Evolutionary conservation across 202 grass and related monocot genomes (phyloP), one percentile per base, ranked within the genome.

Genomic region (Sporobolus alterniflorus): DNA sequence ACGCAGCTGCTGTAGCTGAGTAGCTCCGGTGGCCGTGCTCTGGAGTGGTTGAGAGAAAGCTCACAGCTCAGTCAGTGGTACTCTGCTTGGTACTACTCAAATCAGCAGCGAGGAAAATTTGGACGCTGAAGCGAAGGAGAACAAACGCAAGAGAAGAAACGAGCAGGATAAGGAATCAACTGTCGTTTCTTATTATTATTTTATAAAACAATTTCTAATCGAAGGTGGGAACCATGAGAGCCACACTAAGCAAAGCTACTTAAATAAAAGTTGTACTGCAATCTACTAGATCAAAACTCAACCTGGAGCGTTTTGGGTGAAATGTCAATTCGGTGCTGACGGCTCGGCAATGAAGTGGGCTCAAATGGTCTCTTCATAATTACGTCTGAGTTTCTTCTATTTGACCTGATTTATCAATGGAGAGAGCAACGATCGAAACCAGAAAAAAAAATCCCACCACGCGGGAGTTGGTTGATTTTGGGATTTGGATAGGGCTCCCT

Each of bases 141-240:
- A 52, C 29, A 71, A 77, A 11, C 42, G 32, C n/a, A 77, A 71
- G 74, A 70, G 50, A 84, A 3, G 25, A n/a, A 7, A 85, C 82
- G 64, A 85, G 29, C 73, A 60, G 3, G 86, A 66, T 40, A 21
- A 75, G 28, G 20, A 70, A 41, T 83, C 66, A 82, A 54, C 77
- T 67, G 22, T 52, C 42, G 34, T 54, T 57, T 61, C 16, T 22
- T 54, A 49, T 67, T 79, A 2, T 40, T 55, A 24, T 55, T 24
- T 24, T 24, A 2, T 55, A 7, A 69, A 18, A 11, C 26, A 44
- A 21, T 66, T 67, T 72, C 56, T 25, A 43, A 31, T 6, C n/a
- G 18, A 2, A 66, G 60, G 73, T 78, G 79, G 51, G 46, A 79
- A 87, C 50, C 79, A 74, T 75, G 78, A 87, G 84, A 51, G 55